Evolutionary conservation across 306 rosid species (phyloP).

Genomic region (Ormosia semicastrata): DNA sequence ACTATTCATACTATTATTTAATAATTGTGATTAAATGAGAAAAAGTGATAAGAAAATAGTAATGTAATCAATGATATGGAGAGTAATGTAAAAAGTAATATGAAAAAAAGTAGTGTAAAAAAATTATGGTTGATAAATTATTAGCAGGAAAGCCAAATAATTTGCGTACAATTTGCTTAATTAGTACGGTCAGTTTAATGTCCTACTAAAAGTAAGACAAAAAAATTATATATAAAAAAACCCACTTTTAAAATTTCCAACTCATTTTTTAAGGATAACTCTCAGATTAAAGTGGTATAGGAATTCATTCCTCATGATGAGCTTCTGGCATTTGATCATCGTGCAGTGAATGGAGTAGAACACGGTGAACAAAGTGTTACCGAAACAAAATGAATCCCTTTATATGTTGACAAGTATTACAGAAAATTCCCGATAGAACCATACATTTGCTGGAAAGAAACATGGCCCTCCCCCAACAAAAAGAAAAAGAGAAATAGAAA

Average conservation of each 20-base stretch:
- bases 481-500: not conserved
- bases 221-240: not conserved
- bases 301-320: not conserved
- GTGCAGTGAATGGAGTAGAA: not conserved
- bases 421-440: constrained; percentile 7
- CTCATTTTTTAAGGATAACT: not conserved
- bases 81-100: too few relatives aligned
- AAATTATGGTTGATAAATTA: too few relatives aligned
- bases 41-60: too few relatives aligned
- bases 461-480: not conserved
- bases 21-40: too few relatives aligned
- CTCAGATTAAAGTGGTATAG: not conserved
- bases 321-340: not conserved
- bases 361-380: not conserved
- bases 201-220: not conserved
- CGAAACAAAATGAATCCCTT: not conserved
- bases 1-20: too few relatives aligned
- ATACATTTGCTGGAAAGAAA: not conserved
- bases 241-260: not conserved
- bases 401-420: not conserved
- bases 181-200: not conserved
- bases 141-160: not conserved
- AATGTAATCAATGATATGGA: too few relatives aligned
- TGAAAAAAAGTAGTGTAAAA: too few relatives aligned
- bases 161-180: not conserved